These are phyloP conservation scores for Aureobasidium sp. DNA, from an alignment of 2,329 filamentous ascomycete species.

Conservation along the genomic window DNA sequence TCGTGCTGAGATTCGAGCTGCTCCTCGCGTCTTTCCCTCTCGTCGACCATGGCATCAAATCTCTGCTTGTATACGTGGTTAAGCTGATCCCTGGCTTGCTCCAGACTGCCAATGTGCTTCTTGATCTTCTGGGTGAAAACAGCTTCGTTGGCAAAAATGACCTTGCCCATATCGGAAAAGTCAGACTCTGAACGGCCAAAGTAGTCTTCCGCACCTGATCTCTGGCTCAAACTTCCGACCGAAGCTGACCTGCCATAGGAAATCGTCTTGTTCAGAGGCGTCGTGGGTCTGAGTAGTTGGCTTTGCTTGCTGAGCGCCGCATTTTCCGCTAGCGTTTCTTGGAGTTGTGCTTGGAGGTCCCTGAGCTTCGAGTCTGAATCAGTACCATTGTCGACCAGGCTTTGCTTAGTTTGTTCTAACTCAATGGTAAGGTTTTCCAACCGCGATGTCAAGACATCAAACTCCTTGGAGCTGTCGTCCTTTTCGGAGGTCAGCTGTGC, in stretches of 20 bases:
- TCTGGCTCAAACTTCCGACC: neutral
- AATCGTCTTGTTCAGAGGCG: constrained; percentile 3
- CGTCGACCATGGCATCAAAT: constrained; percentile 26
- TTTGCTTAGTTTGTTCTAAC: constrained; percentile 16
- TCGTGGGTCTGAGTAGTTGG: constrained; percentile 7
- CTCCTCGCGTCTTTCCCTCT: constrained; percentile 27
- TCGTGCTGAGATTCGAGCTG: constrained; percentile 26
- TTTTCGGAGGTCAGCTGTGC: constrained; percentile 6
- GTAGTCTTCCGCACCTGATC: neutral
- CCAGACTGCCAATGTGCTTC: constrained; percentile 31
- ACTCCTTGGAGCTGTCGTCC: constrained; percentile 15
- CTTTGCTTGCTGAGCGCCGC: neutral
- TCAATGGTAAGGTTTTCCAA: constrained; percentile 16
- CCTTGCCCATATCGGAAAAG: constrained; percentile 29
- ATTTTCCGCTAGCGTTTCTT: constrained; percentile 16
- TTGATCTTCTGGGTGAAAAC: constrained; percentile 31
- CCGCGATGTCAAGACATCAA: constrained; percentile 9
- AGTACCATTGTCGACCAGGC: constrained; percentile 10
- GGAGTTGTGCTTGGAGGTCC: neutral
- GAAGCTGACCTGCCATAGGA: neutral
- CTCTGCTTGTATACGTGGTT: constrained; percentile 29
- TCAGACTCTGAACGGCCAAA: constrained; percentile 23
- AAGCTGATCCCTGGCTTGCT: constrained; percentile 30
- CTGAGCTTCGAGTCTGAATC: constrained; percentile 14
- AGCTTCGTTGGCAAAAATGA: constrained; percentile 30